Conservation (phyloP, 305 asterid species). For the Plantago rigida region DNA sequence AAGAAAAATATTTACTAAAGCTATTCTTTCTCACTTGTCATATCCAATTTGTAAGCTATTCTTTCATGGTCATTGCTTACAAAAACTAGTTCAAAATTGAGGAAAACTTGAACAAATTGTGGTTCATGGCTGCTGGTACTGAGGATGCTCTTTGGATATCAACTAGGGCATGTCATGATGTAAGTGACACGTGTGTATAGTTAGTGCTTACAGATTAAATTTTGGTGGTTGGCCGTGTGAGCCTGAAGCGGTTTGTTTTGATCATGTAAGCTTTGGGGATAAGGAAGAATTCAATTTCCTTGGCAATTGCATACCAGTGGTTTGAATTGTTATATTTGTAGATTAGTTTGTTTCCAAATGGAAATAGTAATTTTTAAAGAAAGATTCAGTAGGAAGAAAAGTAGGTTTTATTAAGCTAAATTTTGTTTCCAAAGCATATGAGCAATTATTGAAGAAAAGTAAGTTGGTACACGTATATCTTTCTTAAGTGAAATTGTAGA, state of each 20-base stretch:
- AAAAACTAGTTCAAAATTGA: neutral
- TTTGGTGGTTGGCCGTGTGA: conserved; percentile 18
- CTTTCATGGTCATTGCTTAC: neutral
- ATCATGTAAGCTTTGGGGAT: conserved; percentile 18
- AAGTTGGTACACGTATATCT: neutral
- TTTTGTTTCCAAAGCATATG: neutral
- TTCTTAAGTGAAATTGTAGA: neutral
- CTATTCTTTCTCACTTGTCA: neutral
- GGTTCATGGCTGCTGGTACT: neutral
- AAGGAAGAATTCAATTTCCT: conserved; percentile 9
- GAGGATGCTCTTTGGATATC: conserved; percentile 1
- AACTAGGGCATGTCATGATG: conserved; percentile 1
- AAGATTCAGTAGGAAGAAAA: neutral
- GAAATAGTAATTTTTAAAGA: too few relatives aligned
- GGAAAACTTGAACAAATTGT: neutral
- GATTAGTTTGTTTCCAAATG: neutral
- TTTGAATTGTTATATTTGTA: neutral
- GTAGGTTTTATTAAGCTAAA: neutral
- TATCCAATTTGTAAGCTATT: neutral
- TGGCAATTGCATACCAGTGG: conserved; percentile 1
- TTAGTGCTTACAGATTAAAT: conserved; percentile 17
- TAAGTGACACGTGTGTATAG: conserved; percentile 17
- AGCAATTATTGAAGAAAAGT: neutral
- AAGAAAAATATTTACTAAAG: neutral
- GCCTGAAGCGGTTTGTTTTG: conserved; percentile 20